Base-by-base conservation (phyloP, 164 flowering plant genomes). In the Liquidambar formosana region DNA sequence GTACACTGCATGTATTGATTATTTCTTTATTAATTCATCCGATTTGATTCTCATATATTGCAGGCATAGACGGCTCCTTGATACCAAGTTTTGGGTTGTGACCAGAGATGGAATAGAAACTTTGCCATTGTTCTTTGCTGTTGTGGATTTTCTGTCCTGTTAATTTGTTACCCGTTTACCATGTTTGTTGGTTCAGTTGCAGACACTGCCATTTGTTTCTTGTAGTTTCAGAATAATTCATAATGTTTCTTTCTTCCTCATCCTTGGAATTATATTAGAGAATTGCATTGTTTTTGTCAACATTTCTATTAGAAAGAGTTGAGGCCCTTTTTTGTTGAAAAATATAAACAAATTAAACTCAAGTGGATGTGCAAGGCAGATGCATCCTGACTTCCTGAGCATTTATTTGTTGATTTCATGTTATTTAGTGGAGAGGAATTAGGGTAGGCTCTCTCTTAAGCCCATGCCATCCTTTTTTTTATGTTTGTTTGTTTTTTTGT, bases 11-110 rank as follows among this genome's bases (percentile, higher is more conserved):
- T 77, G 75, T 72, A 71, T 77, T 74, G 69, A 73, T 38, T 71
- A 56, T 54, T 18, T 13, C 51, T 16, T 43, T 51, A 10, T 44
- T 49, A 63, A 13, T 67, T 63, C n/a, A n/a, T n/a, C n/a, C n/a
- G n/a, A n/a, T 22, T 44, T 26, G 41, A 8, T 21, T 18, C 56
- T 45, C 3, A 11, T 15, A 16, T 2, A 33, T n/a, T 67, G 75
- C 77, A 74, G 80, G 75, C 75, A 71, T 77, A 77, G 69, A 73
- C 25, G 73, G 57, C 60, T 18, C 18, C n/a, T n/a, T n/a, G 57
- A 21, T 43, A 44, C 14, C 27, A 49, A 63, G 15, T 67, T 63
- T 22, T 44, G 43, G 41, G 10, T 21, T 18, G 61, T 45, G 8
- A 11, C 15, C 22, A 62, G 28, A 48, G 64, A 52, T 23, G 58